phyloP scores from a whole-genome alignment of 805 yeast genomes.

The Starmerella potacharoeniae region DNA sequence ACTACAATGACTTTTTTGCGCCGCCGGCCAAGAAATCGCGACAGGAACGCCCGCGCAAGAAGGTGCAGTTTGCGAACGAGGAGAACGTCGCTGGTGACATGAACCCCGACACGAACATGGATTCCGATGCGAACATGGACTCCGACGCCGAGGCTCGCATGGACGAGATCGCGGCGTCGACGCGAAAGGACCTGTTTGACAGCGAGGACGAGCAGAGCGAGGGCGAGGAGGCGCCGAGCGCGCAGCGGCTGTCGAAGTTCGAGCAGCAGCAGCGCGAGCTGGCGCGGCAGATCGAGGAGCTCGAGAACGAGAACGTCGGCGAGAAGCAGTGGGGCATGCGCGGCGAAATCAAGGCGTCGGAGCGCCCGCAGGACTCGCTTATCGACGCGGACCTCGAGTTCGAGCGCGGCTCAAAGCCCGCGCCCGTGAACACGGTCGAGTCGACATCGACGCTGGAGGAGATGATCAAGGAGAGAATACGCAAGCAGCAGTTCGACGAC shows the following conservation, averaged over 20 bases:
- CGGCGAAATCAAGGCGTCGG: conserved; percentile 78
- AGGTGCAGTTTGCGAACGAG: conserved; percentile 10
- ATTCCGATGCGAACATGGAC: conserved; percentile 18
- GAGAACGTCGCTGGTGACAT: conserved; percentile 10
- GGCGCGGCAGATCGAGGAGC: conserved; percentile 60
- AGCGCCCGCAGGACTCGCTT: conserved; percentile 75
- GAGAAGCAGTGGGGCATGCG: conserved; percentile 89
- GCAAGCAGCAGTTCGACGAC: conserved; percentile 69
- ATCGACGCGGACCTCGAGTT: conserved; percentile 58
- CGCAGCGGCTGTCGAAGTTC: conserved; percentile 51
- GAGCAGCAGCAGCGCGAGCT: conserved; percentile 73
- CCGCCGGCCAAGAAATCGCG: conserved; percentile 26
- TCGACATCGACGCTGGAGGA: conserved; percentile 81
- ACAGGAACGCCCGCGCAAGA: neutral
- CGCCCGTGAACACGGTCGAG: conserved; percentile 85
- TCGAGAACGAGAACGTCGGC: conserved; percentile 80
- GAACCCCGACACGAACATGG: conserved; percentile 13
- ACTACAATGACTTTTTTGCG: conserved; percentile 33
- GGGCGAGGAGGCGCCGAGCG: conserved; percentile 34
- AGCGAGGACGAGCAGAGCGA: conserved; percentile 44
- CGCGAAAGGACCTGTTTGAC: conserved; percentile 32
- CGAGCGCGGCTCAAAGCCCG: conserved; percentile 90
- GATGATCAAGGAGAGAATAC: conserved; percentile 70
- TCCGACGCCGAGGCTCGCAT: conserved; percentile 9
- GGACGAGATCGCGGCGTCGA: conserved; percentile 24